These are phyloP conservation scores for Tillandsia leiboldiana DNA, from an alignment of 176 grass and related monocot genomes.

Conservation along the genomic window DNA sequence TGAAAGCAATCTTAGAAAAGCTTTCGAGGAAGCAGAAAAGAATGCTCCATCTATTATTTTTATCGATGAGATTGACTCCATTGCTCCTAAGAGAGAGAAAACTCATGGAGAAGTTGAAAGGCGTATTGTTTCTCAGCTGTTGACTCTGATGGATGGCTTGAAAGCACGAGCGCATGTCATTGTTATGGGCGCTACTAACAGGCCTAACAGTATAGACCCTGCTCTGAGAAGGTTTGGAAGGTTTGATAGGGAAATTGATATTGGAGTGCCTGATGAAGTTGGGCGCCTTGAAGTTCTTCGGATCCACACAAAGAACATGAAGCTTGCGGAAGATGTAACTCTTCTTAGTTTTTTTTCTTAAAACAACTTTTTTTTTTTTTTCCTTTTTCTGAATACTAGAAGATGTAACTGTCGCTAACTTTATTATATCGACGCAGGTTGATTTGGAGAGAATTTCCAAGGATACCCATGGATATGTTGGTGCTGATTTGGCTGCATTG, in stretches of 20 bases:
- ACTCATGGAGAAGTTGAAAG: constrained; percentile 45
- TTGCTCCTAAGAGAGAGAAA: constrained; percentile 49
- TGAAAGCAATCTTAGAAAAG: constrained; percentile 51
- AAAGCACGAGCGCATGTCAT: constrained; percentile 48
- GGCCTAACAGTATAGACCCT: constrained; percentile 57
- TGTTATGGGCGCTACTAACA: constrained; percentile 47
- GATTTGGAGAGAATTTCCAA: constrained; percentile 40
- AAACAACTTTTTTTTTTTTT: neutral
- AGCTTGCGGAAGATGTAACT: constrained; percentile 20
- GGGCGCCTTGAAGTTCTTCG: constrained; percentile 42
- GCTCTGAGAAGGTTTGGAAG: constrained; percentile 46
- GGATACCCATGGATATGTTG: constrained; percentile 50
- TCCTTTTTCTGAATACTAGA: neutral
- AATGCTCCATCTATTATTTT: constrained; percentile 55
- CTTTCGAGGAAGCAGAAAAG: constrained; percentile 62
- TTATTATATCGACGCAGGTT: constrained; percentile 20
- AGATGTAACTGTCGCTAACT: neutral
- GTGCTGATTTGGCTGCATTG: constrained; percentile 42
- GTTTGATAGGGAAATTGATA: constrained; percentile 49
- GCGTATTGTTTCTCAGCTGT: constrained; percentile 51
- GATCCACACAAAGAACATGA: constrained; percentile 53
- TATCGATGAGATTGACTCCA: constrained; percentile 54
- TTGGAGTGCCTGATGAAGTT: constrained; percentile 55
- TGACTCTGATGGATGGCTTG: constrained; percentile 54
- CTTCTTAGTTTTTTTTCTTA: neutral